These are phyloP conservation scores for Mucor mucedo DNA, from an alignment of 371 early-diverging fungal genomes.

Conservation along the genomic window DNA sequence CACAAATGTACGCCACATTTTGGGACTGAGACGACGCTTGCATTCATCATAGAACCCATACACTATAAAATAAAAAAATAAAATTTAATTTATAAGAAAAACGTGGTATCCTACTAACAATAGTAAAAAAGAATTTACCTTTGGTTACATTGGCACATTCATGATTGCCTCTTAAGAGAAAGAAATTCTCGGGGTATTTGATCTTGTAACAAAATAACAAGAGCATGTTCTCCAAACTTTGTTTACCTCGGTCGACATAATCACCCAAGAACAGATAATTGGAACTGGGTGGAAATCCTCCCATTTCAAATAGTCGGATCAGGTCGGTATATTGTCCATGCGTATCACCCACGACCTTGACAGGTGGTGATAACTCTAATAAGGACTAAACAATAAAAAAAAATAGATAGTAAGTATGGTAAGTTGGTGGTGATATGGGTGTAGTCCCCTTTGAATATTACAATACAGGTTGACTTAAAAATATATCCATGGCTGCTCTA, in stretches of 20 bases:
- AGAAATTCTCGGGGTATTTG: slow-evolving; percentile 95
- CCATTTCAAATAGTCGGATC: slow-evolving; percentile 89
- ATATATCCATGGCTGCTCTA: slow-evolving; percentile 86
- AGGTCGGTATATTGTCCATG: slow-evolving; percentile 96
- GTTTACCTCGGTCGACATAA: slow-evolving; percentile 96
- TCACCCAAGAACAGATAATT: slow-evolving; percentile 96
- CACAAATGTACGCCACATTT: slow-evolving; percentile 97
- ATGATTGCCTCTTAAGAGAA: slow-evolving; percentile 96
- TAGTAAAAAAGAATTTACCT: slow-evolving; percentile 88
- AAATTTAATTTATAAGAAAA: slow-evolving; percentile 80
- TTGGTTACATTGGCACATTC: slow-evolving; percentile 97
- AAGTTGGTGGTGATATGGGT: neutral
- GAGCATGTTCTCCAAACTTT: slow-evolving; percentile 93
- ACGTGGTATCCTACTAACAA: slow-evolving; percentile 98
- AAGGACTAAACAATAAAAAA: slow-evolving; percentile 59
- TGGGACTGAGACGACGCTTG: slow-evolving; percentile 93
- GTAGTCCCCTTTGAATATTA: neutral
- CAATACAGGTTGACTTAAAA: slow-evolving; percentile 88
- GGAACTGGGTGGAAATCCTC: slow-evolving; percentile 87
- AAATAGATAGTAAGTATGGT: neutral
- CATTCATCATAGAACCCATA: slow-evolving; percentile 99
- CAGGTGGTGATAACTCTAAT: slow-evolving; percentile 95
- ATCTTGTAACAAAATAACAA: slow-evolving; percentile 95
- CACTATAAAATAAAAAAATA: slow-evolving; percentile 41
- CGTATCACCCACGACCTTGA: slow-evolving; percentile 96